A percentile compares a stretch with the other conserved stretches of the same genome.
phyloP scores from a whole-genome alignment of 2,329 filamentous ascomycete species.

The Aspergillus clavatus region DNA sequence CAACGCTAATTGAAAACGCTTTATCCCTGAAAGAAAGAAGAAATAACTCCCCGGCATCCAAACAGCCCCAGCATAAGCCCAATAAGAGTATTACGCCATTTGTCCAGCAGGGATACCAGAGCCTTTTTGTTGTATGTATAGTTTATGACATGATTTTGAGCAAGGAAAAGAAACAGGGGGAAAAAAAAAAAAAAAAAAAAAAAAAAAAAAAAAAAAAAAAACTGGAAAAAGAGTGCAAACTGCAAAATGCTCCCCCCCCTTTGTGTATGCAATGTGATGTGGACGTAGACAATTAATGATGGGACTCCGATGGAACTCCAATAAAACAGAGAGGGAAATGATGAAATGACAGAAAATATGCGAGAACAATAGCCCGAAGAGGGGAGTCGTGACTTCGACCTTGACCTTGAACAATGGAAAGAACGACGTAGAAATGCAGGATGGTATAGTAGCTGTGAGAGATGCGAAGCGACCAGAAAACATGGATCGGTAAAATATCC shows the following conservation, averaged over 20 bases:
- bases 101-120: background rate
- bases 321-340: too few species aligned
- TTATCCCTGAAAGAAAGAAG: too few species aligned
- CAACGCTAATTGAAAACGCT: too few species aligned
- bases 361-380: too few species aligned
- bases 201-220: constrained; percentile 1
- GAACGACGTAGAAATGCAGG: background rate
- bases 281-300: too few species aligned
- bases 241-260: too few species aligned
- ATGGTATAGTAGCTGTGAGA: too few species aligned
- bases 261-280: too few species aligned
- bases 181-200: background rate
- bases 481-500: too few species aligned
- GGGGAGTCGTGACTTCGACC: background rate
- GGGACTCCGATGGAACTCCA: too few species aligned
- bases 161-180: background rate
- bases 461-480: background rate
- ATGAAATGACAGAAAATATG: background rate
- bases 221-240: background rate
- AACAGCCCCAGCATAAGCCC: too few species aligned
- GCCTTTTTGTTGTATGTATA: constrained; percentile 1
- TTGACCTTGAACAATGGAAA: background rate
- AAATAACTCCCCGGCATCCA: too few species aligned
- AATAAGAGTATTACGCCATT: background rate
- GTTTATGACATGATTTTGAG: background rate